Base-by-base conservation (phyloP, 257 asterid genomes). In the Scutellaria barbata region DNA sequence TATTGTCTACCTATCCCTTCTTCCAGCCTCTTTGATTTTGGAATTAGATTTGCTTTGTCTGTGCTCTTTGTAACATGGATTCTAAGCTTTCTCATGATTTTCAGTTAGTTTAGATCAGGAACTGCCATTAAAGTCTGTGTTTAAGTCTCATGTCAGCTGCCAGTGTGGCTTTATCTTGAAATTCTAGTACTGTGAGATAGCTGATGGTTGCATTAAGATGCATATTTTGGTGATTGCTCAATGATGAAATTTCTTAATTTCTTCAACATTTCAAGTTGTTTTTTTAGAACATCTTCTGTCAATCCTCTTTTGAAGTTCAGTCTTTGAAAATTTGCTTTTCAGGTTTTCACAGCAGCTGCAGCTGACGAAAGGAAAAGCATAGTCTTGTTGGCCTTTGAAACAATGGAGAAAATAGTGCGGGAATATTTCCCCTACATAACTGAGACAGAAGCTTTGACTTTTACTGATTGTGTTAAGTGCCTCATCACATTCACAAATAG, bases 281-380 rank as follows among this genome's bases (percentile, higher is more conserved):
- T 65, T 59, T 59, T 20, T 18, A 13, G 35, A 50, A 64, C 48
- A 39, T 14, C 11, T 8, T 55, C 64, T 35, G 63, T 63, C 14
- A 10, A 61, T 17, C 18, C 56, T 20, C 42, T 59, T 41, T 33
- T 35, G 48, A 71, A 43, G 30, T 63, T 46, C 37, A 48, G 14
- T 25, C 55, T 13, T 57, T 82, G 46, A 54, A 45, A 55, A 52
- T 35, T 51, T 65, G 39, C 57, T 45, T 69, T 73, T 63, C 88
- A 95, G 99, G 95, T 95, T 73, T 95, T 95, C 81, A 89, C 98
- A 63, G 85, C 93, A 59, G 99, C 99, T 74, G 99, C 98, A 51
- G 93, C 96, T 72, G 99, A 95, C 80, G 96, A 95, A 83, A 86
- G 98, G 88, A 95, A 92, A 85, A 95, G 95, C 78, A 87, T 95